A percentile compares a stretch with the other conserved stretches of the same genome.
Evolutionary conservation across 345 rosid species (phyloP).

Genomic region (Cochlearia excelsa): DNA sequence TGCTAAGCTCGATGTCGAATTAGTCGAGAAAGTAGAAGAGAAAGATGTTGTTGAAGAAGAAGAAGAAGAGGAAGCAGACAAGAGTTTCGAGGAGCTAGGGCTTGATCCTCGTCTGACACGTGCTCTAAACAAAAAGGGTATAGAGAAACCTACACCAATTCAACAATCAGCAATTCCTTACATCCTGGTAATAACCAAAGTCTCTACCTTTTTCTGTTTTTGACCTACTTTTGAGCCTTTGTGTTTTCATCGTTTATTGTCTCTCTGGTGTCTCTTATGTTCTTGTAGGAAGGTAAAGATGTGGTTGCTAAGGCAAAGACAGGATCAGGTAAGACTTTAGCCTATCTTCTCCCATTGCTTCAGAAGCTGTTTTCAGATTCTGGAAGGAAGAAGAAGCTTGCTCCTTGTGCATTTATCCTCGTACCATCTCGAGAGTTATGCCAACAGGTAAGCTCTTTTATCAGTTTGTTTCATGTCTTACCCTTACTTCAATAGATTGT

Average conservation of each 20-base stretch:
- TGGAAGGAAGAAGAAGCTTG: conserved; percentile 47
- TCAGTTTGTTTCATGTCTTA: background rate
- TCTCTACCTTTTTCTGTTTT: background rate
- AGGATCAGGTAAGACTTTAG: conserved; percentile 85
- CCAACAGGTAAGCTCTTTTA: conserved; percentile 53
- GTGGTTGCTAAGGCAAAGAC: conserved; percentile 90
- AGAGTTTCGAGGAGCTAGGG: conserved; percentile 74
- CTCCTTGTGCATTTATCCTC: conserved; percentile 71
- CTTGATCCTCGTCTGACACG: conserved; percentile 74
- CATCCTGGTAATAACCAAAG: conserved; percentile 49
- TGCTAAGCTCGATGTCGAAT: conserved; percentile 3
- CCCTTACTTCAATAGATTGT: background rate
- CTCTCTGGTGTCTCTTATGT: background rate
- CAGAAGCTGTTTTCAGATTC: conserved; percentile 65
- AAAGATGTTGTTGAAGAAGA: conserved; percentile 11
- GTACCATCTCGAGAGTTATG: conserved; percentile 82
- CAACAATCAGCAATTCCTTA: conserved; percentile 65
- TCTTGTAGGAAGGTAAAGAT: conserved; percentile 74
- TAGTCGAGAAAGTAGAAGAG: conserved; percentile 22
- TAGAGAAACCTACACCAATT: conserved; percentile 71
- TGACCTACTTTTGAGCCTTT: too few species aligned
- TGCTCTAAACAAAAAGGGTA: conserved; percentile 67
- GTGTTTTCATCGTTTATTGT: background rate
- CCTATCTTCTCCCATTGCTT: conserved; percentile 79
- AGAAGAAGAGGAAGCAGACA: conserved; percentile 40